Base-by-base conservation (phyloP, 805 yeast species). In the Debaryomyces castellii region DNA sequence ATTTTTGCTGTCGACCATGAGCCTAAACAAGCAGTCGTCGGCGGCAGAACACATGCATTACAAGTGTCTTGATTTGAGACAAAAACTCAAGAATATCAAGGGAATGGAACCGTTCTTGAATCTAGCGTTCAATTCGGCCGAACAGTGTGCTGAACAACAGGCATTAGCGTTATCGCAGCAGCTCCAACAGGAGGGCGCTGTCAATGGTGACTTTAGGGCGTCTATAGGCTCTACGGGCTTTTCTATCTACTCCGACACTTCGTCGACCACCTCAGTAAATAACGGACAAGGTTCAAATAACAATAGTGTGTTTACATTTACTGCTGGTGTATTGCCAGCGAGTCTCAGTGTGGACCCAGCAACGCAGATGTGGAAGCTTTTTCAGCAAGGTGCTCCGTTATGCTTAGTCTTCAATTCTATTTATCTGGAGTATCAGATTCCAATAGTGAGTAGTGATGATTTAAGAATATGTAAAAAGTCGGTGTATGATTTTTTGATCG, bases 341-440 rank as follows among this genome's bases (percentile, higher is more conserved):
- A 81, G 78, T 51, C 76, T 79, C 49, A 78, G 79, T 51, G 86
- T 88, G 58, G 99, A 94, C 62, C 97, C 98, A 3, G 97, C 88
- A 2, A 89, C 97, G 1, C 91, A 89, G 51, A 62, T 94, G 36
- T 87, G 96, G 82, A 84, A 89, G 53, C 70, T 94, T 27, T 83
- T 94, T 58, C 95, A 92, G 57, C 89, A 87, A 58, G 99, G 98
- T 9, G 85, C 95, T 2, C 96, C 98, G 3, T 71, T 94, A 35
- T 91, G 98, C 64, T 78, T 89, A 35, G 70, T 92, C 6, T 89
- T 86, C 72, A 92, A 94, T 66, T 72, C 82, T 11, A 76, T 89
- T 17, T 75, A 74, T 44, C 33, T 51, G 11, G 45, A 51, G 18
- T 50, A 58, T 41, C 80, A 83, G 44, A 70, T 86, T 38, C 76